phyloP scores from a whole-genome alignment of 148 eudicot genomes.

The Vaccinium macrocarpon region DNA sequence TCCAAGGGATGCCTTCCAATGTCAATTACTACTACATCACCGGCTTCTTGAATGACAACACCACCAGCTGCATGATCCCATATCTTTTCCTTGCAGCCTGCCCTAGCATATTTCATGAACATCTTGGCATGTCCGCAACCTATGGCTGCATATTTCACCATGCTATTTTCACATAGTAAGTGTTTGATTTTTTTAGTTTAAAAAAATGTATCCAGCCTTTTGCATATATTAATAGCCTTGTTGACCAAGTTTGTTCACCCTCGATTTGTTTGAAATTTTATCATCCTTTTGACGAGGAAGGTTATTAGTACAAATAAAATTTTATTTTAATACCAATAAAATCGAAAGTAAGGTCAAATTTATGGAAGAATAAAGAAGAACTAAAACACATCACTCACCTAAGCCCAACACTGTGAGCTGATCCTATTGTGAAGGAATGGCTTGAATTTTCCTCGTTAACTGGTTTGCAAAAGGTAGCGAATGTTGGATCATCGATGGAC shows the following conservation, averaged over 20 bases:
- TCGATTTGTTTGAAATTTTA: too few species aligned
- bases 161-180: slow-evolving; percentile 43
- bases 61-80: slow-evolving; percentile 59
- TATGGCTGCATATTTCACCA: slow-evolving; percentile 54
- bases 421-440: slow-evolving; percentile 45
- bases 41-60: slow-evolving; percentile 46
- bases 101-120: slow-evolving; percentile 48
- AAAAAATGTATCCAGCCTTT: slow-evolving; percentile 4
- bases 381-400: slow-evolving; percentile 23
- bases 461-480: slow-evolving; percentile 50
- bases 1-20: slow-evolving; percentile 36
- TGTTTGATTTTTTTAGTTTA: slow-evolving; percentile 40
- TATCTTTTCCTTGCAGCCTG: slow-evolving; percentile 54
- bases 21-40: slow-evolving; percentile 49
- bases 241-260: too few species aligned
- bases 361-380: background rate
- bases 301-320: too few species aligned
- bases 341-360: background rate
- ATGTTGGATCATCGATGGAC: slow-evolving; percentile 38
- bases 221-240: background rate
- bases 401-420: slow-evolving; percentile 49
- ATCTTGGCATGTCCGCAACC: slow-evolving; percentile 51
- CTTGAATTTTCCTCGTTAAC: slow-evolving; percentile 49
- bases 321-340: background rate
- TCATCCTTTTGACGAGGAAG: too few species aligned